Percentiles rank a stretch among this genome's conserved stretches.
phyloP scores from a whole-genome alignment of 768 basidiomycete species.

The Termitomyces sp. region DNA sequence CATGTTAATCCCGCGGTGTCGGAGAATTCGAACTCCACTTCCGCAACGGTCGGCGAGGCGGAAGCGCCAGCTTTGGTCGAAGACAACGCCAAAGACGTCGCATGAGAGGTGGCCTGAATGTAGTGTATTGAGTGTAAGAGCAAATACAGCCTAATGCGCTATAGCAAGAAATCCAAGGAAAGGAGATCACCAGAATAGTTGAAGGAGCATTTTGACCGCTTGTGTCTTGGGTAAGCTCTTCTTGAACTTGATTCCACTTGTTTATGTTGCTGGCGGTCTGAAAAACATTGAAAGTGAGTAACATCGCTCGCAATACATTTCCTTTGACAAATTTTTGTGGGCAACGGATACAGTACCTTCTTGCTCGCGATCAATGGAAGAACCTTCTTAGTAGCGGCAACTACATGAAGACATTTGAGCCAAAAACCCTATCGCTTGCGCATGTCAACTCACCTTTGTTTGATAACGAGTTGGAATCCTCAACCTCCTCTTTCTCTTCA shows the following conservation, averaged over 20 bases:
- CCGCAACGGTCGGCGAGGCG: conserved; percentile 24
- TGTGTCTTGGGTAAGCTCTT: conserved; percentile 63
- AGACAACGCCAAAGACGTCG: conserved; percentile 15
- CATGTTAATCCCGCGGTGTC: conserved; percentile 76
- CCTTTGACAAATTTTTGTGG: background rate
- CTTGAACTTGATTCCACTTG: conserved; percentile 97
- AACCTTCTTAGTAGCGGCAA: conserved; percentile 59
- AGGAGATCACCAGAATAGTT: conserved; percentile 30
- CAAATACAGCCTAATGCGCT: conserved; percentile 18
- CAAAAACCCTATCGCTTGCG: background rate
- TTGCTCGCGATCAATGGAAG: conserved; percentile 81
- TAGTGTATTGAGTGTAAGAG: conserved; percentile 23
- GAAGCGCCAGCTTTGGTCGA: conserved; percentile 9
- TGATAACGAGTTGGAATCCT: conserved; percentile 37
- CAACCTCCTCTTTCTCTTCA: conserved; percentile 39
- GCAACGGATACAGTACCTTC: conserved; percentile 50
- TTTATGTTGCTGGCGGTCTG: conserved; percentile 88
- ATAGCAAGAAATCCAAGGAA: conserved; percentile 23
- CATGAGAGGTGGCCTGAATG: conserved; percentile 23
- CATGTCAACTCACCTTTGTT: conserved; percentile 47
- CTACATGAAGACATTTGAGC: conserved; percentile 13
- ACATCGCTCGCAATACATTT: background rate
- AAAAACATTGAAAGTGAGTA: conserved; percentile 10
- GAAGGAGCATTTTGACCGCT: conserved; percentile 19
- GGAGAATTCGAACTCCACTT: conserved; percentile 78